phyloP scores from a whole-genome alignment of 352 stramenopile genomes.

The Globisporangium paroecandrum region DNA sequence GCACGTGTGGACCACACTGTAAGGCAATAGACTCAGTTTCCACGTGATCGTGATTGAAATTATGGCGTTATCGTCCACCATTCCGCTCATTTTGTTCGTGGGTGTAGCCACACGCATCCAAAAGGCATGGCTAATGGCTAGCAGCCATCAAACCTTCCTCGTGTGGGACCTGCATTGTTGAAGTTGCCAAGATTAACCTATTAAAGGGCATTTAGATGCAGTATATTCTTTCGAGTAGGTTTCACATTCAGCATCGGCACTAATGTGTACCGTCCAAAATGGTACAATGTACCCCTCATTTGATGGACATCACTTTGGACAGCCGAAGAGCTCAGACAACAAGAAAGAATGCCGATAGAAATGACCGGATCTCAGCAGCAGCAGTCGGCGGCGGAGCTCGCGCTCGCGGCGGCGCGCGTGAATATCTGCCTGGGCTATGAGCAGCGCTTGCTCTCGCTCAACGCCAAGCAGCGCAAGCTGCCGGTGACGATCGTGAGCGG shows the following conservation, averaged over 20 bases:
- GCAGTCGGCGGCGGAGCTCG: slow-evolving; percentile 24
- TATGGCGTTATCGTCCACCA: background rate
- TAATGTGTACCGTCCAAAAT: background rate
- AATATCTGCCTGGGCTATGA: slow-evolving; percentile 59
- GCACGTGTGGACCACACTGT: background rate
- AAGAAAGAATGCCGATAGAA: background rate
- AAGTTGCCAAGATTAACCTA: background rate
- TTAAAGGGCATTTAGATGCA: background rate
- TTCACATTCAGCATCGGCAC: background rate
- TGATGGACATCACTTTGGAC: background rate
- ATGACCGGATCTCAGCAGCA: background rate
- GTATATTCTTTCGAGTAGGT: background rate
- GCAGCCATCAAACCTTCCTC: background rate
- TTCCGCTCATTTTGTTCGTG: background rate
- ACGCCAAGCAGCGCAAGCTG: slow-evolving; percentile 40
- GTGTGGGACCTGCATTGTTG: background rate
- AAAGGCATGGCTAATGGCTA: background rate
- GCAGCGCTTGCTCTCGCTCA: slow-evolving; percentile 47
- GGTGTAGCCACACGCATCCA: background rate
- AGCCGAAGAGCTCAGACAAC: background rate
- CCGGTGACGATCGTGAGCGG: slow-evolving; percentile 67
- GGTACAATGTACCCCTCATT: slow-evolving; percentile 3
- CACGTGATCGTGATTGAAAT: background rate
- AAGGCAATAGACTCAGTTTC: no score
- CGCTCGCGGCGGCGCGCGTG: slow-evolving; percentile 43